A percentile compares a stretch with the other conserved stretches of the same genome.
Conservation (phyloP, 352 stramenopile species). For the Lagenidium giganteum region DNA sequence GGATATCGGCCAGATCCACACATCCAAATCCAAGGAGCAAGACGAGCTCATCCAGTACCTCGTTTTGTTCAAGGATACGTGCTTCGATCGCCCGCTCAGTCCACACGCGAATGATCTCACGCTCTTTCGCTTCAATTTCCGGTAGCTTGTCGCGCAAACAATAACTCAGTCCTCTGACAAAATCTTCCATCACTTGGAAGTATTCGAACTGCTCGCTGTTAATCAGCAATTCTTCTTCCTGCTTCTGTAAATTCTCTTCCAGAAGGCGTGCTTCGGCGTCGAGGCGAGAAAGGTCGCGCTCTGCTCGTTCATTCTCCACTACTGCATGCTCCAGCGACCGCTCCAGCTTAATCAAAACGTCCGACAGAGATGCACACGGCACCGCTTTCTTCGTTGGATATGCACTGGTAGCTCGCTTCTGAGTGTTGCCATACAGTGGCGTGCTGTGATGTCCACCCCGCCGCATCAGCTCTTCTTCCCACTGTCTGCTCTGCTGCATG, state of each 20-base stretch:
- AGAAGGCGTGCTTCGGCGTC: slow-evolving; percentile 42
- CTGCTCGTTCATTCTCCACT: slow-evolving; percentile 38
- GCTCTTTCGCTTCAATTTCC: slow-evolving; percentile 41
- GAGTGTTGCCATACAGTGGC: neutral
- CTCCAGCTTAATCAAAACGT: slow-evolving; percentile 48
- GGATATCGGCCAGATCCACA: too few species aligned
- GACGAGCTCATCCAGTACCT: slow-evolving; percentile 7
- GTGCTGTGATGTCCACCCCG: slow-evolving; percentile 39
- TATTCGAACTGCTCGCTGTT: slow-evolving; percentile 75
- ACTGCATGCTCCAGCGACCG: slow-evolving; percentile 34
- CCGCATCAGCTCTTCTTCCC: slow-evolving; percentile 79
- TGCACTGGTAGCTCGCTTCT: slow-evolving; percentile 3
- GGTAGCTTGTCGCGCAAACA: slow-evolving; percentile 64
- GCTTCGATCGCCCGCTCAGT: too few species aligned
- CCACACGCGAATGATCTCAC: too few species aligned
- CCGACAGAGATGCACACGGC: slow-evolving; percentile 33
- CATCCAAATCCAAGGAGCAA: slow-evolving; percentile 8
- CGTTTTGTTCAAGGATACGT: slow-evolving; percentile 1
- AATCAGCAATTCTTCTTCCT: slow-evolving; percentile 41
- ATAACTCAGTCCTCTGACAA: slow-evolving; percentile 66
- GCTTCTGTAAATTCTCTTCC: slow-evolving; percentile 29
- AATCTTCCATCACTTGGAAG: slow-evolving; percentile 73
- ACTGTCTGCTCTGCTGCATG: slow-evolving; percentile 40
- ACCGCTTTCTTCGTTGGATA: slow-evolving; percentile 58
- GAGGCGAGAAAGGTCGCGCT: slow-evolving; percentile 45